phyloP scores from a whole-genome alignment of 371 early-diverging fungal genomes.

The Apophysomyces elegans region DNA sequence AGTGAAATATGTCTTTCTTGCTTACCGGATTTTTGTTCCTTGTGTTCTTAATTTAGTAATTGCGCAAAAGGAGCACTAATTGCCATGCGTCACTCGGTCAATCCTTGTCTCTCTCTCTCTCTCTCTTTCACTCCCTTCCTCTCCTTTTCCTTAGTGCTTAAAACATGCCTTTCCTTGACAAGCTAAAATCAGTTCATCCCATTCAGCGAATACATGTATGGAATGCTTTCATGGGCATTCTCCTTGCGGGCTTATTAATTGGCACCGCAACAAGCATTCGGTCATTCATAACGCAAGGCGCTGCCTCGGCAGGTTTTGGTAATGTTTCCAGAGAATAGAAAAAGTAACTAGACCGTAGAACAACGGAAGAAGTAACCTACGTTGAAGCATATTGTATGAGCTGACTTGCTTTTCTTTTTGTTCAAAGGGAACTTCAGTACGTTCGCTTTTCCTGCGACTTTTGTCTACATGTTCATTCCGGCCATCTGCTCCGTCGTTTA shows the following conservation, averaged over 20 bases:
- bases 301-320: slow-evolving; percentile 43
- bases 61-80: too few species aligned
- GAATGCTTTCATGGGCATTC: slow-evolving; percentile 19
- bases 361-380: not conserved
- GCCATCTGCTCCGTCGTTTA: slow-evolving; percentile 31
- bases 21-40: too few species aligned
- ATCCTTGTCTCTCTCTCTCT: not conserved
- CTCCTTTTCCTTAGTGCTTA: too few species aligned
- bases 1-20: too few species aligned
- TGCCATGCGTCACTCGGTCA: too few species aligned
- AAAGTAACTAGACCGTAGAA: not conserved
- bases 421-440: slow-evolving; percentile 35
- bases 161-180: not conserved
- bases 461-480: slow-evolving; percentile 50
- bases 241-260: slow-evolving; percentile 23
- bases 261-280: slow-evolving; percentile 31
- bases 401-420: too few species aligned
- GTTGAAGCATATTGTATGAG: not conserved
- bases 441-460: slow-evolving; percentile 49
- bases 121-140: not conserved
- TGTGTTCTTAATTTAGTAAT: too few species aligned
- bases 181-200: slow-evolving; percentile 14
- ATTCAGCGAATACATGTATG: slow-evolving; percentile 23
- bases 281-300: slow-evolving; percentile 32
- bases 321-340: not conserved